Percentiles rank a stretch among this genome's conserved stretches.
These are phyloP conservation scores for Helotiales sp. DNA, from an alignment of 2,329 filamentous ascomycete genomes.

Conservation along the genomic window DNA sequence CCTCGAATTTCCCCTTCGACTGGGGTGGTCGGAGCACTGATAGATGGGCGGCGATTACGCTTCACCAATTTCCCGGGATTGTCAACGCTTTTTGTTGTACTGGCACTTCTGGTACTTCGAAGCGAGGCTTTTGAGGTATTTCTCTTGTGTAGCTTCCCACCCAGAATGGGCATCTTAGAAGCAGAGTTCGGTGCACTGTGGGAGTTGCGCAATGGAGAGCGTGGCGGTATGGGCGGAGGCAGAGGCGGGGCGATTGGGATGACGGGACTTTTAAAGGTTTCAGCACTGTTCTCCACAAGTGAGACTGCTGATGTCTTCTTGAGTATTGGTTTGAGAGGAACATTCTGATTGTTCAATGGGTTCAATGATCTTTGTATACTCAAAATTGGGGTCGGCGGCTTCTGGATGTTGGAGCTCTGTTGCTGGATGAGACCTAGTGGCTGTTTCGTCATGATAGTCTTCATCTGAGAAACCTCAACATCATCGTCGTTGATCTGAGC, in stretches of 20 bases:
- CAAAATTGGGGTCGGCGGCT: no score
- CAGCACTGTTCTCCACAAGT: conserved; percentile 18
- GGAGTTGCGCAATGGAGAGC: conserved; percentile 21
- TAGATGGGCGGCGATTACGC: conserved; percentile 14
- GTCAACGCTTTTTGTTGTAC: conserved; percentile 26
- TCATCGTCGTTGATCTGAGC: conserved; percentile 50
- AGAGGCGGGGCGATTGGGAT: conserved; percentile 20
- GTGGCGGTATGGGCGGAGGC: conserved; percentile 24
- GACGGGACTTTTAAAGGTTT: conserved; percentile 2
- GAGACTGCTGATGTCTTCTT: conserved; percentile 30
- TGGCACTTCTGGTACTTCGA: conserved; percentile 21
- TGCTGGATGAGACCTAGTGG: conserved; percentile 28
- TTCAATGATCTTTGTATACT: no score
- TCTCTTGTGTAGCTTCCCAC: conserved; percentile 25
- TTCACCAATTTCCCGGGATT: conserved; percentile 31
- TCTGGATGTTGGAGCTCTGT: conserved; percentile 16
- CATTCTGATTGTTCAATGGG: no score
- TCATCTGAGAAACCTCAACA: conserved; percentile 17
- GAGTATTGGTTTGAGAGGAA: conserved; percentile 31
- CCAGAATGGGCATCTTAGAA: conserved; percentile 15
- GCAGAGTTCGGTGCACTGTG: conserved; percentile 16
- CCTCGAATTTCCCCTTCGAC: conserved; percentile 41
- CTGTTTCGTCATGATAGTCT: conserved; percentile 19
- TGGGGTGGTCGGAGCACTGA: conserved; percentile 9
- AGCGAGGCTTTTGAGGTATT: conserved; percentile 28